phyloP scores from a whole-genome alignment of 2,329 filamentous ascomycete genomes.

The Fusarium graminum region DNA sequence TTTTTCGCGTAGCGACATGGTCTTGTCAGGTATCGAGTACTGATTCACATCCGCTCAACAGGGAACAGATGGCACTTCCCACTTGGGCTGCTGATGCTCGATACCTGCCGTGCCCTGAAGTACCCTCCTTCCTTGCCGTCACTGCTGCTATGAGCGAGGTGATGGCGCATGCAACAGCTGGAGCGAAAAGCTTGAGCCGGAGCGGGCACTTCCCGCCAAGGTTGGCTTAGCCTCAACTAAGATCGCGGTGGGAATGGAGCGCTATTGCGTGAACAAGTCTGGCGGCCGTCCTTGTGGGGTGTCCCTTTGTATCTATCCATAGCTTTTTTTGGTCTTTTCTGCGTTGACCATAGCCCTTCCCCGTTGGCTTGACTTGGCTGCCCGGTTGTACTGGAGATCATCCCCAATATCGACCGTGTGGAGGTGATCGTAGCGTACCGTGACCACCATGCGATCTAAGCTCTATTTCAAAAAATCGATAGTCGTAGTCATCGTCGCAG shows the following conservation, averaged over 20 bases:
- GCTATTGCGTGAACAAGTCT: constrained; percentile 49
- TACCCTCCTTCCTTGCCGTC: background rate
- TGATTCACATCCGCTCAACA: constrained; percentile 7
- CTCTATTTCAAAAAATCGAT: constrained; percentile 26
- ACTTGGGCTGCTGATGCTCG: constrained; percentile 32
- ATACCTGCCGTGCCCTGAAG: background rate
- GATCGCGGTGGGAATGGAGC: constrained; percentile 49
- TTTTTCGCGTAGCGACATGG: constrained; percentile 19
- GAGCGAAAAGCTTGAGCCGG: constrained; percentile 47
- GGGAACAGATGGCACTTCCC: constrained; percentile 44
- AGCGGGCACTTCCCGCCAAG: constrained; percentile 39
- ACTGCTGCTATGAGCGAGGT: constrained; percentile 32
- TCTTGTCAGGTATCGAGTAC: constrained; percentile 31
- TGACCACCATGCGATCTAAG: constrained; percentile 33
- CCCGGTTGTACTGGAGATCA: constrained; percentile 41
- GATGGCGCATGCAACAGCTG: constrained; percentile 34
- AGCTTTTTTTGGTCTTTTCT: constrained; percentile 37
- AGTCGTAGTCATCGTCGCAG: background rate
- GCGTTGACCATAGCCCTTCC: constrained; percentile 29
- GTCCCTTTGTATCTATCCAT: constrained; percentile 36
- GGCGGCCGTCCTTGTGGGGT: constrained; percentile 46
- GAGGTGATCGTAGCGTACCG: constrained; percentile 45
- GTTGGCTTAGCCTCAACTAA: constrained; percentile 43
- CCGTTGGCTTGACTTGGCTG: constrained; percentile 46
- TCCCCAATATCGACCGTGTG: constrained; percentile 48